A percentile compares a stretch with the other conserved stretches of the same genome.
Conservation (phyloP, 1,139 yeast genomes). For the Nakaseomyces bracarensis region DNA sequence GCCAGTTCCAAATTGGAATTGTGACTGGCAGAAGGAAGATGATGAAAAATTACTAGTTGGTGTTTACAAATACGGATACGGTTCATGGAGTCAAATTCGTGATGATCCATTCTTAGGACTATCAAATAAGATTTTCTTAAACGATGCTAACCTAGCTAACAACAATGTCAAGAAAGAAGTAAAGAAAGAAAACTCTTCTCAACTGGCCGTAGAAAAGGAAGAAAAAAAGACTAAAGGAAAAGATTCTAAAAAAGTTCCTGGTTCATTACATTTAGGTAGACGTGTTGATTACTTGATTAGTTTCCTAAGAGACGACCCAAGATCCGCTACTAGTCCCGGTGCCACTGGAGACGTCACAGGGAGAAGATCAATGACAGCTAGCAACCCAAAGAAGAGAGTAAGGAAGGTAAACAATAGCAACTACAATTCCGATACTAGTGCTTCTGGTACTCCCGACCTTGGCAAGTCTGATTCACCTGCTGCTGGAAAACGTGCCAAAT, state of each 20-base stretch:
- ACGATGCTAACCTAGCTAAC: slow-evolving; percentile 20
- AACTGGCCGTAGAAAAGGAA: neutral
- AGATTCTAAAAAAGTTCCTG: slow-evolving; percentile 63
- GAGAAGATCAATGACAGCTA: slow-evolving; percentile 10
- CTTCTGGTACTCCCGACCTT: slow-evolving; percentile 1
- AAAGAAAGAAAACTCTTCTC: neutral
- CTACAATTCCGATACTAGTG: neutral
- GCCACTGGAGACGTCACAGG: slow-evolving; percentile 11
- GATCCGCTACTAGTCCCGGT: slow-evolving; percentile 2
- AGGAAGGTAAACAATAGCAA: slow-evolving; percentile 11
- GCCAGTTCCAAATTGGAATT: slow-evolving; percentile 84
- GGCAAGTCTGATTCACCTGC: slow-evolving; percentile 3
- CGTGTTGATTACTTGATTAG: slow-evolving; percentile 80
- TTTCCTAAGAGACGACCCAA: slow-evolving; percentile 36
- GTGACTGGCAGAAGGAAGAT: slow-evolving; percentile 75
- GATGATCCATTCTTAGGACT: slow-evolving; percentile 90
- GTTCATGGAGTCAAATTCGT: slow-evolving; percentile 88
- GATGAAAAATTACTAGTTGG: slow-evolving; percentile 86
- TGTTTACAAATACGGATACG: slow-evolving; percentile 86
- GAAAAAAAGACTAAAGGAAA: slow-evolving; percentile 24
- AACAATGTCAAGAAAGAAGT: slow-evolving; percentile 6
- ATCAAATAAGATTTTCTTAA: slow-evolving; percentile 74
- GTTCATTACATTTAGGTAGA: slow-evolving; percentile 88
- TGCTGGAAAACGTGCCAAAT: slow-evolving; percentile 12
- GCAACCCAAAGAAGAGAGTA: slow-evolving; percentile 14